Percentiles rank a stretch among this genome's conserved stretches.
These are phyloP conservation scores for Beta corolliflora DNA, from an alignment of 179 eudicot species.

Conservation along the genomic window DNA sequence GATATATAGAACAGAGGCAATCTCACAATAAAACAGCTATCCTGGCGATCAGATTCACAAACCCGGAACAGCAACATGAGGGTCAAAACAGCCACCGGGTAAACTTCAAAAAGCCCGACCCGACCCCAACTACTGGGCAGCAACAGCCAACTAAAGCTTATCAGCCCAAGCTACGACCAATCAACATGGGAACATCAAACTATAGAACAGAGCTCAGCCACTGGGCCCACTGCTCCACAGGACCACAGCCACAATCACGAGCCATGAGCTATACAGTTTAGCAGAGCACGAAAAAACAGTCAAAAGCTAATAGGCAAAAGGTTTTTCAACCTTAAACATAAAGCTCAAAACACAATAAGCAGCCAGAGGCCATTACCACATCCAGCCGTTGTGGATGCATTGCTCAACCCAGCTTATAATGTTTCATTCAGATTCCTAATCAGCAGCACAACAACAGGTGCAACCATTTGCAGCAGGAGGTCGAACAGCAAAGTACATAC, in stretches of 20 bases:
- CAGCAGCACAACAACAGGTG: slow-evolving; percentile 17
- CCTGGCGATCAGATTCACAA: neutral
- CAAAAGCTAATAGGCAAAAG: slow-evolving; percentile 18
- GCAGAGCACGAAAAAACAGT: slow-evolving; percentile 19
- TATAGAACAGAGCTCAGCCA: slow-evolving; percentile 28
- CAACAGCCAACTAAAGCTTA: slow-evolving; percentile 23
- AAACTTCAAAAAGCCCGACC: slow-evolving; percentile 1
- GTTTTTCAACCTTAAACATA: slow-evolving; percentile 17
- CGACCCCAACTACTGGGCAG: slow-evolving; percentile 23
- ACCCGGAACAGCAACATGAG: slow-evolving; percentile 9
- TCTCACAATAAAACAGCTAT: neutral
- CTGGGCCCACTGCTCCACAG: slow-evolving; percentile 39
- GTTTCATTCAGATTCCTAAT: slow-evolving; percentile 1
- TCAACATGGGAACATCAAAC: slow-evolving; percentile 18
- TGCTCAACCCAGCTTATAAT: slow-evolving; percentile 1
- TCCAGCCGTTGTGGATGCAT: slow-evolving; percentile 19
- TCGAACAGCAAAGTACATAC: slow-evolving; percentile 16
- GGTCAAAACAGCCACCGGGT: slow-evolving; percentile 1
- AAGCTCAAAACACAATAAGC: slow-evolving; percentile 12
- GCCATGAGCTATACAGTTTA: slow-evolving; percentile 33
- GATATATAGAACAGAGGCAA: neutral
- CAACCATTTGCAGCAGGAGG: slow-evolving; percentile 14
- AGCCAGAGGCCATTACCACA: slow-evolving; percentile 35
- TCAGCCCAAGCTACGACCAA: slow-evolving; percentile 25
- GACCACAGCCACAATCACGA: slow-evolving; percentile 46